Base-by-base conservation (phyloP, 1,284 basidiomycete genomes). In the Kwoniella shivajii region DNA sequence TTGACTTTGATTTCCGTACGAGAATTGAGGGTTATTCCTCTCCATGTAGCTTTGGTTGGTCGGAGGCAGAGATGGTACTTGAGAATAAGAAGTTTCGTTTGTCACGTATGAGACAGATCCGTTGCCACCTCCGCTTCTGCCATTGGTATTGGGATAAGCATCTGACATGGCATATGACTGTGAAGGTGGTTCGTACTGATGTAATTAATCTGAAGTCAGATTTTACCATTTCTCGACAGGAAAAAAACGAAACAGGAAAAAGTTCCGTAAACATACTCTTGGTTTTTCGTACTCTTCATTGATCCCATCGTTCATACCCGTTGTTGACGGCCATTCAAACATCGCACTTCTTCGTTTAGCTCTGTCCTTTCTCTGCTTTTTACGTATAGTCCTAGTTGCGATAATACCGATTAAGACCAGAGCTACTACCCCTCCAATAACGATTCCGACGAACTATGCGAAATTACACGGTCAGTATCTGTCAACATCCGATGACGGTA, bases 271-370 rank as follows among this genome's bases (percentile, higher is more conserved):
- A 66, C 70, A 56, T 49, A 71, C 68, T 13, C 56, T 58, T 13
- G 64, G 62, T 55, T 72, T 72, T 56, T 72, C 70, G 38, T 63
- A 67, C n/a, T 65, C 55, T 50, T 72, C 67, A 16, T 69, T 66
- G 41, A 69, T 70, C 37, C 71, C 67, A 16, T 69, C 67, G 41
- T 70, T 70, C 37, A 70, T 56, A 10, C 63, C 65, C n/a, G 30
- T 47, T 3, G 70, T 63, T 50, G 67, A 57, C 14, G 65, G 63
- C 72, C 73, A 74, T 46, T 75, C 74, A 48, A 75, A 75, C 67
- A 76, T 69, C 20, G 69, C 70, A 33, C 63, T 66, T 27, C 73
- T 53, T 50, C 69, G 63, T 33, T 61, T 60, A 3, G 69, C 73
- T 38, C 73, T 58, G 51, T 64, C 66, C 2, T 60, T 60, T 24